Conservation (phyloP, 306 rosid species). For the Begonia loranthoides region DNA sequence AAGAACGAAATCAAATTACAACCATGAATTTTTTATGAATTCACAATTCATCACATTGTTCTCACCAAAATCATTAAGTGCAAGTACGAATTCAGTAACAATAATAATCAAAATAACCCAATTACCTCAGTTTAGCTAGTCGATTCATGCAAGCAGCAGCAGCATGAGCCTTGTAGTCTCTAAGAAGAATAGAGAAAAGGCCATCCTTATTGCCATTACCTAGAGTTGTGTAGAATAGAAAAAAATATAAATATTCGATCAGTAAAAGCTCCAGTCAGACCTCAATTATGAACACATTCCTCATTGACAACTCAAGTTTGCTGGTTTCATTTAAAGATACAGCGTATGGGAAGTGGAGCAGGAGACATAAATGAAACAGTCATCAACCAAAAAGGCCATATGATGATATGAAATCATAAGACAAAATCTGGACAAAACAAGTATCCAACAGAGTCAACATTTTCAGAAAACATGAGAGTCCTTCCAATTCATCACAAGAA, state of each 20-base stretch:
- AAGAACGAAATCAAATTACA: not conserved
- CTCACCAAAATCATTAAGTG: not conserved
- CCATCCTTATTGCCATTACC: conserved; percentile 98
- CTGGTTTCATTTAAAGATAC: not conserved
- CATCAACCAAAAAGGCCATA: not conserved
- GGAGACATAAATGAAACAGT: not conserved
- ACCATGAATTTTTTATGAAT: not conserved
- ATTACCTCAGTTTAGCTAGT: conserved; percentile 81
- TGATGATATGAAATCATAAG: too few species aligned
- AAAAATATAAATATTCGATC: not conserved
- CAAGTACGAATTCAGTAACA: not conserved
- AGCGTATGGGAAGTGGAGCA: not conserved
- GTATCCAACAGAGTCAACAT: too few species aligned
- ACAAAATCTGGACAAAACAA: too few species aligned
- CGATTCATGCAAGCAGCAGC: conserved; percentile 98
- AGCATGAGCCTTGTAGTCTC: conserved; percentile 85
- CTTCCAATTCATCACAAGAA: too few species aligned
- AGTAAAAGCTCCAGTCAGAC: too few species aligned
- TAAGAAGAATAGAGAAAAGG: conserved; percentile 75
- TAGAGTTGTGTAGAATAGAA: conserved; percentile 14
- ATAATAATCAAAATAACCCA: not conserved
- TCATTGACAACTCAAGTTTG: conserved; percentile 1
- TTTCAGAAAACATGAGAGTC: too few species aligned
- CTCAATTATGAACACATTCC: conserved; percentile 3
- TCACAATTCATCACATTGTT: not conserved